Evolutionary conservation across 331 rosid genomes (phyloP), one percentile per base, ranked within the genome.

Genomic region (Stylosanthes scabra): DNA sequence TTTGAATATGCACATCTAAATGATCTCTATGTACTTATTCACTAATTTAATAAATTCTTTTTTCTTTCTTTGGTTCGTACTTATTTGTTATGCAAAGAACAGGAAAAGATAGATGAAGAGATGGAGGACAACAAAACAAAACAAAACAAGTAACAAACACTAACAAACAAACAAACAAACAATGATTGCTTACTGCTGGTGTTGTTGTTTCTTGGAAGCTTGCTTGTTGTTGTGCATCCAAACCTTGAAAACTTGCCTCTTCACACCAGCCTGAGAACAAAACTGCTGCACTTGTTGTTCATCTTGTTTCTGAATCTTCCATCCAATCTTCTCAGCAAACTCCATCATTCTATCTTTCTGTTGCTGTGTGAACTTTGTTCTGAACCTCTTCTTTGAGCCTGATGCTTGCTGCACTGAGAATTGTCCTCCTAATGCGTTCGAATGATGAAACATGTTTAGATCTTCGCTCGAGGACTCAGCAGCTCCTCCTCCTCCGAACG

Each of bases 211-310:
- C 88, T 85, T 94, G 71, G 82, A 87, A 63, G 85, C 88, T 80
- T 88, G 97, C 71, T 90, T 92, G 81, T 95, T 95, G 65, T 95
- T 95, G 74, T 95, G 99, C 98, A 95, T 95, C 98, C 98, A 95
- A 39, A 95, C 97, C 88, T 92, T 95, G 82, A 95, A 90, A 75
- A 88, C 96, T 56, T 88, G 88, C 62, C 91, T 82, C 68, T 82
- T 88, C 37, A 95, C 81, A 6, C 94, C 96, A 7, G 85, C 74
- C 31, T 90, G 92, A n/a, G 89, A 61, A 70, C 98, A 95, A 83
- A 95, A 90, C 62, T 86, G 87, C 27, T 90, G 96, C 55, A 95
- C 90, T 57, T 90, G 91, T n/a, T 90, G 85, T 15, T 95, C 98
- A 63, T 95, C 97, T 1, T 88, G 98, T 81, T 90, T 95, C 83